Evolutionary conservation across 441 rosid genomes (phyloP), one percentile per base, ranked within the genome.

Genomic region (Dalechampia spathulata): DNA sequence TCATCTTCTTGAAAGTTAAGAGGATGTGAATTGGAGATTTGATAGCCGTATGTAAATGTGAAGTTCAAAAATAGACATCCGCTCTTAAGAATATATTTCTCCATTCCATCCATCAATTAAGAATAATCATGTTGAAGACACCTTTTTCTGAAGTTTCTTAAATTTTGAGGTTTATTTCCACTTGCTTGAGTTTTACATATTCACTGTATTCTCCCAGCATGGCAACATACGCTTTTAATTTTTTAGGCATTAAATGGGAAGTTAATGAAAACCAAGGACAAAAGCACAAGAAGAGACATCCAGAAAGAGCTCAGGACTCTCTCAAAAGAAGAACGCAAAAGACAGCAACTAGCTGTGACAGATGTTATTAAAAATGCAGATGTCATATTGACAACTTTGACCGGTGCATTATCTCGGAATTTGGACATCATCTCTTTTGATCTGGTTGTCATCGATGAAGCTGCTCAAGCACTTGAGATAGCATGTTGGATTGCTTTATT

Each of bases 381-480:
- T 68, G 93, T 93, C 6, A 73, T 87, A 59, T 71, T 93, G 78
- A 78, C 96, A 46, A 90, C 97, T 58, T 70, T 93, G 77, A 90
- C 97, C 61, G 97, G 97, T 73, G 90, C 99, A 28, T 58, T 72
- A 57, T 63, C 99, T 62, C 79, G 60, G 44, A 87, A 90, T 72
- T 77, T 90, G 37, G 89, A 87, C 45, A 74, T 59, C 20, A 75
- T 72, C 53, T 76, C 87, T 57, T 90, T 87, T 72, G 97, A 93
- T 66, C 76, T 93, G 85, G 96, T 93, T 54, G 82, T 93, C 36
- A 93, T 90, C 11, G 99, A 93, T 62, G 99, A 93, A 82, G 97
- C 97, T 72, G 97, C 99, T 34, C 97, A 83, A 75, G 97, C 96
- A 1, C 97, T 93, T 73, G 99, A 93, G 76, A 82, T 93, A 65